Conservation (phyloP, 2,329 filamentous ascomycete species). For the Tolypocladium guangdongense region DNA sequence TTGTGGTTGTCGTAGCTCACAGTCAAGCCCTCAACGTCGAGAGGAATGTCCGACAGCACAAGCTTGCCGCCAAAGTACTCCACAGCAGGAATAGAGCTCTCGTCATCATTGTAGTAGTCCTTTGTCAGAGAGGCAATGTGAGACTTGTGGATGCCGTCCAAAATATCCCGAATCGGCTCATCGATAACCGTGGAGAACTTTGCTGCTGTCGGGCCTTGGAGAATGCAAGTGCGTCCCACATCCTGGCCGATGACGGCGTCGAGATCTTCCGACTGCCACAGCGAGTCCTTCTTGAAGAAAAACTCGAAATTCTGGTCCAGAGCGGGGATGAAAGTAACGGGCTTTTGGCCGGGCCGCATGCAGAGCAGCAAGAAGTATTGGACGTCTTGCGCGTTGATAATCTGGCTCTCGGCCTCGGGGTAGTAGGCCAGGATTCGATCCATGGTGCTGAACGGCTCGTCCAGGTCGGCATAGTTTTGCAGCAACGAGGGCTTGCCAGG, state of each 20-base stretch:
- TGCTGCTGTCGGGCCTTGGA: slow-evolving; percentile 87
- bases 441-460: slow-evolving; percentile 68
- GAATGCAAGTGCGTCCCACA: slow-evolving; percentile 88
- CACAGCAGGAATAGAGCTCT: slow-evolving; percentile 65
- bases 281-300: slow-evolving; percentile 99
- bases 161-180: slow-evolving; percentile 89
- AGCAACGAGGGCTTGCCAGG: slow-evolving; percentile 67
- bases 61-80: slow-evolving; percentile 95
- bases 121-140: slow-evolving; percentile 72
- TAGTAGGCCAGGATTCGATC: slow-evolving; percentile 73
- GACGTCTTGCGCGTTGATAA: slow-evolving; percentile 97
- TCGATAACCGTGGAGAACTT: slow-evolving; percentile 84
- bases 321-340: slow-evolving; percentile 89
- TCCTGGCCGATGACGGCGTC: slow-evolving; percentile 94
- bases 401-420: slow-evolving; percentile 75
- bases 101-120: slow-evolving; percentile 70
- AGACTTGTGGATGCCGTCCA: slow-evolving; percentile 78
- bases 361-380: slow-evolving; percentile 94
- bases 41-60: slow-evolving; percentile 57
- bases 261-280: slow-evolving; percentile 97
- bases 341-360: slow-evolving; percentile 87
- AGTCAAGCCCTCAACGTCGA: slow-evolving; percentile 77
- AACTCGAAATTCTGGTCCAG: slow-evolving; percentile 97
- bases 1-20: slow-evolving; percentile 69
- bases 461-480: slow-evolving; percentile 81